Base-by-base conservation (phyloP, 129 eudicot species). In the Lactuca sativa region DNA sequence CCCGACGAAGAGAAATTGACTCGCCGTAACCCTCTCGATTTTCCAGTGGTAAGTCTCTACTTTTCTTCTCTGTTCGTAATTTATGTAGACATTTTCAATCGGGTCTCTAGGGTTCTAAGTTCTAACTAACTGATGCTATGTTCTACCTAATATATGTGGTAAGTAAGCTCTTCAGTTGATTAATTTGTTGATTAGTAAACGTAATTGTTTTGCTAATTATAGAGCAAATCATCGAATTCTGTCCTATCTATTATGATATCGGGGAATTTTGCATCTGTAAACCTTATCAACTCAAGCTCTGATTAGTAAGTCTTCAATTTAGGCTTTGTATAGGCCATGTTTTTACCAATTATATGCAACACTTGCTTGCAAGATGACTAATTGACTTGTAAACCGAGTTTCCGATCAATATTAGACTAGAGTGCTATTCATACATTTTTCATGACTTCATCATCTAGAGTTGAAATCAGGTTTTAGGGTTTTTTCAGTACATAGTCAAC, bases 1-100 rank as follows among this genome's bases (percentile, higher is more conserved):
- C 96, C 96, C 4, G 95, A 90, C 8, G 95, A 86, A 73, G 85
- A 86, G 88, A 90, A 74, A 71, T 68, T 82, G 73, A 90, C 96
- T 82, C 96, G 95, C 65, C 90, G 90, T 34, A 84, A 91, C 37
- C 96, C 96, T 77, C 83, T 86, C 11, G 96, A 90, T 76, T 90
- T 89, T 57, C 96, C 96, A 25, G 76, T 82, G 30, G 96, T 90
- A 80, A 59, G 88, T 64, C 21, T 55, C 41, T 47, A 21, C 54
- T 30, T 38, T 31, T 13, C 7, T 3, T 63, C 2, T 4, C 14
- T 48, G 6, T 62, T 25, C 61, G 63, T 58, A 21, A 21, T 62
- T 12, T 59, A 3, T 66, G 52, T 47, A 47, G n/a, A 47, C 12
- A 47, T 9, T 3, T 63, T 12, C 6, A 12, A 49, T 49, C 14